phyloP scores from a whole-genome alignment of 495 filamentous ascomycete genomes.

The Aspergillus nanangensis region DNA sequence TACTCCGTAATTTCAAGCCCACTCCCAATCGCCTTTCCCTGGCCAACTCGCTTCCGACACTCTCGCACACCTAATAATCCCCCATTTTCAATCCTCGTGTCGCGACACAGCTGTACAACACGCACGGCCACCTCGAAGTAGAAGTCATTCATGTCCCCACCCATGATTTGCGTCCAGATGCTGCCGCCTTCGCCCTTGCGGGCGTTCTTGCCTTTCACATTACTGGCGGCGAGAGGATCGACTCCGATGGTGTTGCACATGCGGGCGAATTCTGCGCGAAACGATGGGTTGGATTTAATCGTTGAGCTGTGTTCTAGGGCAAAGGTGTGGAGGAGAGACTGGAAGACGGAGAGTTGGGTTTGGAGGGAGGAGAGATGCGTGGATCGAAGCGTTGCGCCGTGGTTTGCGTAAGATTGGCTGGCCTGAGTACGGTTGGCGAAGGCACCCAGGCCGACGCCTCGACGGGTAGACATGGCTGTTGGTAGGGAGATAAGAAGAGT shows the following conservation, averaged over 20 bases:
- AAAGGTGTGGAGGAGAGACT: constrained; percentile 87
- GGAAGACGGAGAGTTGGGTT: constrained; percentile 94
- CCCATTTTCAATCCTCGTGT: constrained; percentile 85
- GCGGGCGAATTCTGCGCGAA: constrained; percentile 93
- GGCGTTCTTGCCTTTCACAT: constrained; percentile 49
- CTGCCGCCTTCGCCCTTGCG: constrained; percentile 51
- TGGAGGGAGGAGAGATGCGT: constrained; percentile 76
- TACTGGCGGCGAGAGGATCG: constrained; percentile 79
- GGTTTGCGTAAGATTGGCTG: constrained; percentile 78
- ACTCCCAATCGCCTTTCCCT: constrained; percentile 65
- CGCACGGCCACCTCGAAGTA: constrained; percentile 94
- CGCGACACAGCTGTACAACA: constrained; percentile 88
- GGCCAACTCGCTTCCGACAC: constrained; percentile 66
- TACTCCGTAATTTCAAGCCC: constrained; percentile 66
- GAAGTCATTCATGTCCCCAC: constrained; percentile 91
- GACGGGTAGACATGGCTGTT: constrained; percentile 41
- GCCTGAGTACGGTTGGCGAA: constrained; percentile 80
- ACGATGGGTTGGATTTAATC: constrained; percentile 90
- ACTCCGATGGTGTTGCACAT: constrained; percentile 98
- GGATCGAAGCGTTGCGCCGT: constrained; percentile 78
- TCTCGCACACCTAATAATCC: constrained; percentile 84
- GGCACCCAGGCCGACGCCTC: constrained; percentile 85
- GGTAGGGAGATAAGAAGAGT: constrained; percentile 1
- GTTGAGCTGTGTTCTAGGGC: constrained; percentile 90
- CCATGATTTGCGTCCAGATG: constrained; percentile 90